Percentiles rank a stretch among this genome's conserved stretches.
These are phyloP conservation scores for Aplosporella prunicola DNA, from an alignment of 2,329 filamentous ascomycete species.

Conservation along the genomic window DNA sequence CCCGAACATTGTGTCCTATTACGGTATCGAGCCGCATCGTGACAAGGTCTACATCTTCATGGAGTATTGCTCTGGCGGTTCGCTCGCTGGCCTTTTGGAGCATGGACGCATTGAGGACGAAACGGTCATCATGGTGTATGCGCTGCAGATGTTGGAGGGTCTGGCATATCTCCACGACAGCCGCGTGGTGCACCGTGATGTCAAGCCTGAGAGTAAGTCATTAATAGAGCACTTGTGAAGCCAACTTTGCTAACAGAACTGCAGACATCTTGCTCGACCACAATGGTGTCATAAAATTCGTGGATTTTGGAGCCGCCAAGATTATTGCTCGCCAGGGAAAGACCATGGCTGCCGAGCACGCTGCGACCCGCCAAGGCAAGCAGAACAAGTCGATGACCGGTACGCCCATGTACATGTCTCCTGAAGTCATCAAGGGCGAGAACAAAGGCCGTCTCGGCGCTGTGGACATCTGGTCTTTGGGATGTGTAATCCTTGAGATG, in stretches of 20 bases:
- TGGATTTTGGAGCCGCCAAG: constrained; percentile 96
- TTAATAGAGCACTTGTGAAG: neutral
- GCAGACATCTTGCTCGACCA: constrained; percentile 89
- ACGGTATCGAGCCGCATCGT: constrained; percentile 93
- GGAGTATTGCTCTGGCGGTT: constrained; percentile 97
- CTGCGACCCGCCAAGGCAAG: constrained; percentile 38
- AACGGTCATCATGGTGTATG: constrained; percentile 94
- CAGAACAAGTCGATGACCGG: constrained; percentile 95
- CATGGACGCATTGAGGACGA: constrained; percentile 97
- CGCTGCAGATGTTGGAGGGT: constrained; percentile 85
- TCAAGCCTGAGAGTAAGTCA: constrained; percentile 85
- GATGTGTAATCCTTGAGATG: constrained; percentile 97
- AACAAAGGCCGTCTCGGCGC: constrained; percentile 65
- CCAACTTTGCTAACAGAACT: constrained; percentile 16
- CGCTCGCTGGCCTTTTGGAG: constrained; percentile 78
- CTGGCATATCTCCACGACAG: constrained; percentile 88
- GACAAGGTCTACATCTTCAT: constrained; percentile 99
- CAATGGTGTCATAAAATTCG: constrained; percentile 97
- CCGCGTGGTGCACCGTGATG: constrained; percentile 88
- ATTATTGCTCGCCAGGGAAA: constrained; percentile 90
- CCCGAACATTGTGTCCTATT: constrained; percentile 95
- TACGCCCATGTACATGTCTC: constrained; percentile 99
- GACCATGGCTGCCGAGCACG: constrained; percentile 61
- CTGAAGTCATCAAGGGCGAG: constrained; percentile 92
- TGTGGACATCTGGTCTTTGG: constrained; percentile 92